phyloP scores from a whole-genome alignment of 2,329 filamentous ascomycete species.

The Phaeophleospora eucalypticola region DNA sequence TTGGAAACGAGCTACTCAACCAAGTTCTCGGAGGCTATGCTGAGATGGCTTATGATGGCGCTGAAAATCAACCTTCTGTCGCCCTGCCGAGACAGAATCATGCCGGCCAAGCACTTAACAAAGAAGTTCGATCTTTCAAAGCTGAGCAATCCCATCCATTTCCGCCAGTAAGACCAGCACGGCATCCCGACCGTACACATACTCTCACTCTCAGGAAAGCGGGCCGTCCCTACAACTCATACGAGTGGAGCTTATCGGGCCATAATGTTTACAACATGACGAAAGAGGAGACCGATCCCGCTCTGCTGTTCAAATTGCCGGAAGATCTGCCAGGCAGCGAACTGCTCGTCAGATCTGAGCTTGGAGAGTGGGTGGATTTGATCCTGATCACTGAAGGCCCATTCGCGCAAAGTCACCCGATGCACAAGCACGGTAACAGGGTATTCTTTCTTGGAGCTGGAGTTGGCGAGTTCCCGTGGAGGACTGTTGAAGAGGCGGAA shows the following conservation, averaged over 20 bases:
- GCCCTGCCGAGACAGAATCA: not conserved
- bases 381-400: slow-evolving; percentile 35
- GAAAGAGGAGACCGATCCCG: too few relatives aligned
- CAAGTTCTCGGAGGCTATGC: slow-evolving; percentile 4
- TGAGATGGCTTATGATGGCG: slow-evolving; percentile 27
- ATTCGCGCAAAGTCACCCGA: slow-evolving; percentile 56
- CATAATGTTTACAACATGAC: not conserved
- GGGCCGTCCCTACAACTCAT: not conserved
- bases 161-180: not conserved
- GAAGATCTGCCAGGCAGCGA: not conserved
- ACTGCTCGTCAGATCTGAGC: slow-evolving; percentile 24
- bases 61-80: slow-evolving; percentile 30
- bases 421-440: slow-evolving; percentile 63
- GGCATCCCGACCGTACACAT: not conserved
- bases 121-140: not conserved
- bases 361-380: slow-evolving; percentile 34
- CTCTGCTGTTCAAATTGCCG: not conserved
- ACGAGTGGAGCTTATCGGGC: slow-evolving; percentile 1
- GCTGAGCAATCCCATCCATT: not conserved
- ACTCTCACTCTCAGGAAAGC: not conserved
- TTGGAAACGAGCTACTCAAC: not conserved
- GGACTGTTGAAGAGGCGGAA: slow-evolving; percentile 3
- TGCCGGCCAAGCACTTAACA: not conserved
- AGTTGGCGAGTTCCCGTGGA: slow-evolving; percentile 46
- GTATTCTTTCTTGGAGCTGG: slow-evolving; percentile 56